Evolutionary conservation across 352 stramenopile genomes (phyloP), one percentile per base, ranked within the genome.

Genomic region (Phytophthora vignae): DNA sequence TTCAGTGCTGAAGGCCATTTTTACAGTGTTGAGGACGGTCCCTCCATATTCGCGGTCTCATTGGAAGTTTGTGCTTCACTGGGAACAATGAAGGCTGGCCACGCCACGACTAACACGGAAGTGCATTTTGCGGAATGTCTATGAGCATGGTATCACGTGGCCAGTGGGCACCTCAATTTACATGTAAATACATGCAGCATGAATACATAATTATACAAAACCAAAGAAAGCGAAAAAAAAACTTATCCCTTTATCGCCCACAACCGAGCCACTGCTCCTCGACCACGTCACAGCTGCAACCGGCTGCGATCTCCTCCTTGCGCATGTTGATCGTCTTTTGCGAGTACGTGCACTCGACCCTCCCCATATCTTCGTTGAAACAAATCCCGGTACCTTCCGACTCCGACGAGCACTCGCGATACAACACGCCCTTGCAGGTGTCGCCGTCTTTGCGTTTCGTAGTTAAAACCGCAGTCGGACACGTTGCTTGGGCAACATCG

Each of bases 191-290:
- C n/a, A n/a, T n/a, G n/a, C n/a, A n/a, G n/a, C n/a, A n/a, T n/a
- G n/a, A n/a, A n/a, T n/a, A n/a, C n/a, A n/a, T 25, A 25, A 25
- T 25, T 2, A 29, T 29, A 29, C 25, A 29, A 2, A 29, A 29
- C 25, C 25, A 29, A 29, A 29, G 25, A 29, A 29, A 29, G 25
- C 25, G 25, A 33, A 33, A 33, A 33, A 33, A 33, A 8, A 33
- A 33, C 25, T 29, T 5, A 48, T 22, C n/a, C 19, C 15, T 17
- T 50, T 15, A 1, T 71, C 69, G 72, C 17, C 17, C 15, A 33
- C 69, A 80, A 4, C 73, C 73, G 3, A 80, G 61, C 73, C 73
- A 75, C n/a, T 64, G 58, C 33, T 80, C 73, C 55, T 80, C 69
- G n/a, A 49, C n/a, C 21, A 56, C 22, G 31, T 77, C 44, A 58